Evolutionary conservation across 345 rosid species (phyloP).

Genomic region (Salix brachista): DNA sequence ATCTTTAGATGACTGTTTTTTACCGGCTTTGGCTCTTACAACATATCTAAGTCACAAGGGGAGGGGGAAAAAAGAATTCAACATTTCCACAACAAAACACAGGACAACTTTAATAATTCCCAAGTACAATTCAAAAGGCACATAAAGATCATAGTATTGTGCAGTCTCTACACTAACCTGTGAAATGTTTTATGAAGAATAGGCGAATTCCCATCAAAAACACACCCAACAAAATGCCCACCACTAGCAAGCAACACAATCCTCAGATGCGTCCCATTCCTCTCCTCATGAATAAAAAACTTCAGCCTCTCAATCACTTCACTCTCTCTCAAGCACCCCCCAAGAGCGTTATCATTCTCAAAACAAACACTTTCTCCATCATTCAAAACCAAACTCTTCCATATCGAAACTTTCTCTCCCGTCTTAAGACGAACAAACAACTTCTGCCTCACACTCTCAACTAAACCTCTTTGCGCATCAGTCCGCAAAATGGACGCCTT

Average conservation of each 20-base stretch:
- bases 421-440: slow-evolving; percentile 55
- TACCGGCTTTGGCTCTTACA: slow-evolving; percentile 97
- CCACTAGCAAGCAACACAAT: slow-evolving; percentile 83
- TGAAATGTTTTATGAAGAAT: slow-evolving; percentile 91
- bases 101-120: background rate
- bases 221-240: slow-evolving; percentile 88
- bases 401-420: slow-evolving; percentile 69
- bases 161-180: slow-evolving; percentile 45
- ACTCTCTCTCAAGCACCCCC: slow-evolving; percentile 30
- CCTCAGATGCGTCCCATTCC: slow-evolving; percentile 42
- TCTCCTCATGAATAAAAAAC: slow-evolving; percentile 36
- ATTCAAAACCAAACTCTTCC: slow-evolving; percentile 65
- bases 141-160: background rate
- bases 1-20: slow-evolving; percentile 90
- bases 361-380: slow-evolving; percentile 54
- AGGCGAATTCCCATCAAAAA: slow-evolving; percentile 64
- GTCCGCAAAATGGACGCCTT: slow-evolving; percentile 17
- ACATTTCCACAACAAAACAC: background rate
- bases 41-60: slow-evolving; percentile 58
- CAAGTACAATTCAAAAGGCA: background rate
- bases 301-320: slow-evolving; percentile 63
- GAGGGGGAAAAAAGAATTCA: background rate
- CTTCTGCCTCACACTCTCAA: slow-evolving; percentile 47
- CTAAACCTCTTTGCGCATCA: slow-evolving; percentile 32
- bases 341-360: slow-evolving; percentile 33